Evolutionary conservation across 2,329 filamentous ascomycete species (phyloP).

Genomic region (Emmonsiellopsis sp.): DNA sequence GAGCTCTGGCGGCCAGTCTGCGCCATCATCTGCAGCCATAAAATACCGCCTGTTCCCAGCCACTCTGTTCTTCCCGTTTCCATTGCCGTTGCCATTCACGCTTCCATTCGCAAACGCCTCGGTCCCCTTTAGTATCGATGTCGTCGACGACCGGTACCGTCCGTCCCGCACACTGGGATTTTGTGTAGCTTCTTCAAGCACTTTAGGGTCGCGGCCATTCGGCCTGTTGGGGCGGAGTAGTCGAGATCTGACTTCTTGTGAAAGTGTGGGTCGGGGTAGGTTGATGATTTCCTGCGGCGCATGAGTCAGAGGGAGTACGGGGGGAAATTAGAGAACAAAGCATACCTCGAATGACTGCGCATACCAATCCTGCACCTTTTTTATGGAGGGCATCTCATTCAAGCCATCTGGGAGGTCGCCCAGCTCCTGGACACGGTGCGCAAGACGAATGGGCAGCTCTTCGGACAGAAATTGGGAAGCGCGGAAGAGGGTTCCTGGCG

Average conservation of each 20-base stretch:
- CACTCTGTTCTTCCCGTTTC: slow-evolving; percentile 43
- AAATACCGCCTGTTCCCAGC: slow-evolving; percentile 66
- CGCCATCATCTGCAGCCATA: slow-evolving; percentile 77
- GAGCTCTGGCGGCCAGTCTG: slow-evolving; percentile 88
- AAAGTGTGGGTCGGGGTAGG: slow-evolving; percentile 67
- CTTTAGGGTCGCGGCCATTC: slow-evolving; percentile 51
- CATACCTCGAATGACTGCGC: slow-evolving; percentile 96
- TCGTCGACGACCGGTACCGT: slow-evolving; percentile 56
- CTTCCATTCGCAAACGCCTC: slow-evolving; percentile 38
- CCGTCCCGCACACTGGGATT: slow-evolving; percentile 85
- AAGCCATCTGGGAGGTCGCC: slow-evolving; percentile 87
- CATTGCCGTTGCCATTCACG: slow-evolving; percentile 33
- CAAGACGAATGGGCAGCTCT: slow-evolving; percentile 91
- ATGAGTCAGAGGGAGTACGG: slow-evolving; percentile 6
- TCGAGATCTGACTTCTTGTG: slow-evolving; percentile 65
- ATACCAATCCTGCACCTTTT: slow-evolving; percentile 95
- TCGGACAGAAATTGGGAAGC: slow-evolving; percentile 97
- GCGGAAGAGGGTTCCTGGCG: slow-evolving; percentile 83
- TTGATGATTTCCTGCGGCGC: slow-evolving; percentile 69
- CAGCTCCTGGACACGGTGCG: slow-evolving; percentile 92
- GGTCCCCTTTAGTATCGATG: slow-evolving; percentile 24
- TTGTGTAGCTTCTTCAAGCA: slow-evolving; percentile 72
- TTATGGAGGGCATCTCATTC: slow-evolving; percentile 95
- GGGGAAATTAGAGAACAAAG: slow-evolving; percentile 10
- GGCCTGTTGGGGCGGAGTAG: slow-evolving; percentile 49